phyloP scores from a whole-genome alignment of 2,329 filamentous ascomycete species.

The Plenodomus lindquistii region DNA sequence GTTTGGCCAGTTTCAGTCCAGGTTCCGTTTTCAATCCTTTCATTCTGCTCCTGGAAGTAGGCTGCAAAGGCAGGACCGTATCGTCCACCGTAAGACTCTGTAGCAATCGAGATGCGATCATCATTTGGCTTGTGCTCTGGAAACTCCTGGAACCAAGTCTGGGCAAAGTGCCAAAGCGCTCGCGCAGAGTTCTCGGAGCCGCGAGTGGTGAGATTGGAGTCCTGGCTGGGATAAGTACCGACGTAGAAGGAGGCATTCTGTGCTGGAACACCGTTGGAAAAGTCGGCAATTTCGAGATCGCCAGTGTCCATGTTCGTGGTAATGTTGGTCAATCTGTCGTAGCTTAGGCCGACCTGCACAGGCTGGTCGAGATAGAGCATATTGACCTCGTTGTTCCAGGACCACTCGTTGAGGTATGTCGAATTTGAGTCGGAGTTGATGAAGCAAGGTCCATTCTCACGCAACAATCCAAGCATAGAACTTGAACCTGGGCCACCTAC shows the following conservation, averaged over 20 bases:
- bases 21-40: constrained; percentile 51
- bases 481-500: constrained; percentile 58
- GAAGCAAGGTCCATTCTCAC: constrained; percentile 59
- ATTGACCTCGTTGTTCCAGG: constrained; percentile 63
- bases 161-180: constrained; percentile 62
- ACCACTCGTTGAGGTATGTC: constrained; percentile 59
- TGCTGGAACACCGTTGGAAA: constrained; percentile 40
- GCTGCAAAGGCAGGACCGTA: constrained; percentile 61
- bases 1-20: constrained; percentile 40
- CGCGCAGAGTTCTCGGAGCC: constrained; percentile 58
- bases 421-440: constrained; percentile 58
- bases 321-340: constrained; percentile 26
- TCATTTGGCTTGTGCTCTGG: constrained; percentile 64
- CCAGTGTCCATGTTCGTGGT: constrained; percentile 37
- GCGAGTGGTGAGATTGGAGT: constrained; percentile 51
- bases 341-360: constrained; percentile 60
- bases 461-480: constrained; percentile 37
- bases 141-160: constrained; percentile 66
- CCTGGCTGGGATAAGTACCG: constrained; percentile 57
- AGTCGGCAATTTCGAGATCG: constrained; percentile 30
- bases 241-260: constrained; percentile 59
- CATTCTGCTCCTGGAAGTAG: constrained; percentile 63
- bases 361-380: constrained; percentile 69
- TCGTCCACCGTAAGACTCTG: constrained; percentile 60
- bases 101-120: constrained; percentile 57